Evolutionary conservation across 2,329 filamentous ascomycete genomes (phyloP).

Genomic region (Rhexocercosporidium sp.): DNA sequence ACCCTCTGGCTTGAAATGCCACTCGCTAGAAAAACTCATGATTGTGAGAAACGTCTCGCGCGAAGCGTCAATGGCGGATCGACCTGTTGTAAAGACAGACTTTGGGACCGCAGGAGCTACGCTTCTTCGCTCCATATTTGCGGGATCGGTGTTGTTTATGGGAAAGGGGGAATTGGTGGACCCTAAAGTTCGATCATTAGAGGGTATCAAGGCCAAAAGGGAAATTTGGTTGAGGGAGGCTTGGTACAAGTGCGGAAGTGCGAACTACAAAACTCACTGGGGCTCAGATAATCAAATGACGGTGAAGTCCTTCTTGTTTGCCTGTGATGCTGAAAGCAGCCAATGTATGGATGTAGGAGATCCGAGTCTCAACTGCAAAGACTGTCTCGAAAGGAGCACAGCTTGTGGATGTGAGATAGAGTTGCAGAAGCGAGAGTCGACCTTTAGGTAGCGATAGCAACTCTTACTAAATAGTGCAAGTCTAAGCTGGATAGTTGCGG

Average conservation of each 20-base stretch:
- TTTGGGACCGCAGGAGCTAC: background rate
- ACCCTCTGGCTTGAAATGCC: slow-evolving; percentile 34
- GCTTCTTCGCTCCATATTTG: background rate
- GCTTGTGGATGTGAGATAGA: background rate
- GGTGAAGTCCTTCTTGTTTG: background rate
- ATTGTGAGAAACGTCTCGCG: background rate
- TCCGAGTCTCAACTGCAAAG: background rate
- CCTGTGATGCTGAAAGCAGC: background rate
- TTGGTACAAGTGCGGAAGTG: background rate
- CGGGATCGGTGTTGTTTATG: background rate
- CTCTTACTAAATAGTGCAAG: too few species aligned
- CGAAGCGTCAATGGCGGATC: background rate
- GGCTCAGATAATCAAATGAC: too few species aligned
- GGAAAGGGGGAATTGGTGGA: background rate
- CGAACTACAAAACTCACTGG: background rate
- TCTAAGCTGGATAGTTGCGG: background rate
- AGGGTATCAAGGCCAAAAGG: too few species aligned
- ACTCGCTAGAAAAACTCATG: slow-evolving; percentile 29
- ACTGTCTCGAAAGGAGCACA: background rate
- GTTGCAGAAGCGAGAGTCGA: background rate
- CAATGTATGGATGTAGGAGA: background rate
- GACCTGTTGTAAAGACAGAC: background rate
- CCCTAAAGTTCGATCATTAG: background rate
- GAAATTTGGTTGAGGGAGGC: too few species aligned
- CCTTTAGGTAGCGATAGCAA: background rate